phyloP scores from a whole-genome alignment of 2,329 filamentous ascomycete genomes.

The Ceratocystis huliohia region DNA sequence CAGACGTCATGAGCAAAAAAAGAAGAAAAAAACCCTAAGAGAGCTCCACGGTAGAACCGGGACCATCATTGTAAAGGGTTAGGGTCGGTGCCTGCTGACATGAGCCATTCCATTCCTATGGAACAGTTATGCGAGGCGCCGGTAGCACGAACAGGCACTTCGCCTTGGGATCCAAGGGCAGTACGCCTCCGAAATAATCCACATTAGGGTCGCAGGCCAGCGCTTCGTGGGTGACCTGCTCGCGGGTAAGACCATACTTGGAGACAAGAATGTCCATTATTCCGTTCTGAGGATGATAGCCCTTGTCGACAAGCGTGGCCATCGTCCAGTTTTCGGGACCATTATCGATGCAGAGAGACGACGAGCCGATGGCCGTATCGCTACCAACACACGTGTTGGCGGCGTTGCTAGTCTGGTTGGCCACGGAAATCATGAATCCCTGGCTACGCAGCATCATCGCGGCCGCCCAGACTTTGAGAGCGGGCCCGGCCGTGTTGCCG shows the following conservation, averaged over 20 bases:
- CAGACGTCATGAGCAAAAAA: neutral
- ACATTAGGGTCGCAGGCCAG: conserved; percentile 16
- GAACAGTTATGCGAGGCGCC: conserved; percentile 9
- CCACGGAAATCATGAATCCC: conserved; percentile 16
- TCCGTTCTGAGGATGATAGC: conserved; percentile 15
- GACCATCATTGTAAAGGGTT: neutral
- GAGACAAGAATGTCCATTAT: conserved; percentile 15
- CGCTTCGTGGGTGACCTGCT: conserved; percentile 13
- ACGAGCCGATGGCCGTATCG: conserved; percentile 8
- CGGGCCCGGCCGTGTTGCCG: conserved; percentile 5
- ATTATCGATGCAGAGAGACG: conserved; percentile 15
- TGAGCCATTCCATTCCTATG: neutral
- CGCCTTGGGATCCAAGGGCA: conserved; percentile 16
- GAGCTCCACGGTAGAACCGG: neutral
- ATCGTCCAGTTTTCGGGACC: conserved; percentile 7
- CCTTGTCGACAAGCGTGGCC: conserved; percentile 15
- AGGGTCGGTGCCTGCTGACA: neutral
- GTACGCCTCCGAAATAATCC: conserved; percentile 9
- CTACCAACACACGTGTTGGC: conserved; percentile 10
- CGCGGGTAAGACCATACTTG: conserved; percentile 20
- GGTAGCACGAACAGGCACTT: conserved; percentile 12
- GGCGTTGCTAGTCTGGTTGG: conserved; percentile 1
- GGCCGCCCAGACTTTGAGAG: conserved; percentile 16
- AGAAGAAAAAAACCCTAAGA: neutral
- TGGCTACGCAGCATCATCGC: conserved; percentile 20